A percentile compares a stretch with the other conserved stretches of the same genome.
phyloP scores from a whole-genome alignment of 768 basidiomycete species.

The Phanerochaete carnosa region DNA sequence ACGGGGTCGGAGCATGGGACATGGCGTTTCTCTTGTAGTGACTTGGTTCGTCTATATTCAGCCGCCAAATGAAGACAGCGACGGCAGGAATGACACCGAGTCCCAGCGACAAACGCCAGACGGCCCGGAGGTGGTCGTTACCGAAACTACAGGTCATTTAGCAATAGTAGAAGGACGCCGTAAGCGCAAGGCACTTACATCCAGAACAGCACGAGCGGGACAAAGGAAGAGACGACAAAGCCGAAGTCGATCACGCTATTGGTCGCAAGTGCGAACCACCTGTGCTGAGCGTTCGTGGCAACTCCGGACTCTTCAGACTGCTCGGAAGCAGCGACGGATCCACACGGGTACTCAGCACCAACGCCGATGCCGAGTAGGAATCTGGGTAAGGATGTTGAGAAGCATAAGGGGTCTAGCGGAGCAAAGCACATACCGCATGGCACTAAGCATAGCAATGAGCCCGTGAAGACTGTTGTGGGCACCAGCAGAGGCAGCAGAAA shows the following conservation, averaged over 20 bases:
- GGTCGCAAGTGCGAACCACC: conserved; percentile 86
- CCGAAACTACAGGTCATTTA: conserved; percentile 54
- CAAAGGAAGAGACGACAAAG: conserved; percentile 76
- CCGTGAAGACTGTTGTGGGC: conserved; percentile 69
- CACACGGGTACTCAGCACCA: conserved; percentile 88
- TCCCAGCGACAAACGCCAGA: conserved; percentile 86
- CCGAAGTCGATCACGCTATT: conserved; percentile 83
- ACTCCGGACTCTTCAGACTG: conserved; percentile 84
- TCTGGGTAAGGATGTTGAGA: background rate
- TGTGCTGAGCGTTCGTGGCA: conserved; percentile 74
- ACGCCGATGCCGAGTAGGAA: conserved; percentile 89
- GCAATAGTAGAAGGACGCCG: background rate
- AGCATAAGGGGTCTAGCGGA: conserved; percentile 14
- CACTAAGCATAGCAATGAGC: conserved; percentile 71
- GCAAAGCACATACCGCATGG: conserved; percentile 60
- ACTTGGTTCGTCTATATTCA: conserved; percentile 78
- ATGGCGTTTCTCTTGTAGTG: conserved; percentile 76
- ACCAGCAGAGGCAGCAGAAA: conserved; percentile 82
- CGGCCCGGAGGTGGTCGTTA: conserved; percentile 72
- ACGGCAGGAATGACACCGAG: conserved; percentile 80
- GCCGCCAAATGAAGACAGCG: conserved; percentile 82
- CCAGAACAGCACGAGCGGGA: conserved; percentile 85
- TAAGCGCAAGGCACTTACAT: conserved; percentile 50
- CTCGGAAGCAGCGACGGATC: conserved; percentile 85
- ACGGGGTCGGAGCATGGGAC: conserved; percentile 72